Evolutionary conservation across 345 rosid species (phyloP).

Genomic region (Citrus maxima): DNA sequence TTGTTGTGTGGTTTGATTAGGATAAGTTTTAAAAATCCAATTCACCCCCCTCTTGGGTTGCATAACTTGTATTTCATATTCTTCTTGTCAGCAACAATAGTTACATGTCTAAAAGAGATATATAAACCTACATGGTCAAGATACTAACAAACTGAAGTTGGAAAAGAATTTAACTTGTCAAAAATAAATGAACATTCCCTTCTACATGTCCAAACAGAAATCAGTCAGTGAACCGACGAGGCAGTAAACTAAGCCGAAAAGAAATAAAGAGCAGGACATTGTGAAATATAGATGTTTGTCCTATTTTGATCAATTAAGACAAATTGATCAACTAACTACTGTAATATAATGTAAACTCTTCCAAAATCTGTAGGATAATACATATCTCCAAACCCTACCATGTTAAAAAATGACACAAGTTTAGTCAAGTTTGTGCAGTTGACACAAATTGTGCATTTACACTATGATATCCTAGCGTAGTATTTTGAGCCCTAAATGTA

Average conservation of each 20-base stretch:
- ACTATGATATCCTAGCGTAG: too few relatives aligned
- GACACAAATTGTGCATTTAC: neutral
- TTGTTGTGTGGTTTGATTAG: too few relatives aligned
- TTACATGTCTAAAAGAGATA: too few relatives aligned
- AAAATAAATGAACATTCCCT: slow-evolving; percentile 49
- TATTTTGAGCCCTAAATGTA: too few relatives aligned
- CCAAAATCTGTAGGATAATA: neutral
- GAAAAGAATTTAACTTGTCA: slow-evolving; percentile 50
- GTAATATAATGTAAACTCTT: neutral
- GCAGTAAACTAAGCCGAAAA: neutral
- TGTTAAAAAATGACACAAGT: neutral
- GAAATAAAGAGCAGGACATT: neutral
- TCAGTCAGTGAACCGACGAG: slow-evolving; percentile 2
- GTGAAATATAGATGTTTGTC: neutral
- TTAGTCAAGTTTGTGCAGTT: neutral
- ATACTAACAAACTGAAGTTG: slow-evolving; percentile 54
- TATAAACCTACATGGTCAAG: slow-evolving; percentile 50
- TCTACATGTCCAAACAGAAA: slow-evolving; percentile 44
- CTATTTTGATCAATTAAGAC: neutral
- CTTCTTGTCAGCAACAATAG: too few relatives aligned
- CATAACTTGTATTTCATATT: too few relatives aligned
- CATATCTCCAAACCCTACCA: neutral
- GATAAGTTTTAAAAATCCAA: too few relatives aligned
- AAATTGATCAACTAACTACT: neutral
- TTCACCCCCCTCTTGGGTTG: too few relatives aligned